Evolutionary conservation across 495 filamentous ascomycete genomes (phyloP), one percentile per base, ranked within the genome.

Genomic region (Daldinia decipiens): DNA sequence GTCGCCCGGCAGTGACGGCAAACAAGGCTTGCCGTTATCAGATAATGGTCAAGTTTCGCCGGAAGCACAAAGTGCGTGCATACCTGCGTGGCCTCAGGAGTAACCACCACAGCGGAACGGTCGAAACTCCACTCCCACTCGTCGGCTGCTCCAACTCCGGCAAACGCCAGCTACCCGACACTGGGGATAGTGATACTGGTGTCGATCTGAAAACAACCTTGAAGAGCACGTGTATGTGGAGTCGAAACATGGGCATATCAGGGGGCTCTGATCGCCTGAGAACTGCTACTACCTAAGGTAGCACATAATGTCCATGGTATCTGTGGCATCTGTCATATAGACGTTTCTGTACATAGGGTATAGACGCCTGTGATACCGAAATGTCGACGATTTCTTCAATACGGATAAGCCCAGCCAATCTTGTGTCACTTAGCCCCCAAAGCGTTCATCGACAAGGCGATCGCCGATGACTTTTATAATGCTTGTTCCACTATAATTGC

Each of bases 11-110:
- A 66, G 56, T 52, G 47, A 67, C 52, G 39, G 27, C 38, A 59
- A 38, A 45, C 39, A 43, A 65, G 60, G 54, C 60, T 59, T 54
- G 32, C 17, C 17, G 15, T 12, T 36, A 57, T 53, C 26, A 55
- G 52, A 62, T 59, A 62, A 62, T 62, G 38, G 47, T 59, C 52
- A 39, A 36, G 39, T 40, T 45, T 31, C 62, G 31, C 19, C 29
- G 12, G 54, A 67, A n/a, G 55, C 47, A 72, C 69, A 67, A 72
- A 64, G 64, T 64, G 64, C 64, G 58, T 64, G 64, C 69, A 72
- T 67, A 36, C 19, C 19, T 45, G 15, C 17, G 36, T 34, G 50
- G 53, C 50, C 63, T 72, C 64, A 66, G 40, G 27, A 17, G 47
- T 38, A 58, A 60, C 54, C 38, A 58, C 39, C 29, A 39, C 21